Base-by-base conservation (phyloP, 495 filamentous ascomycete genomes). In the Filosporella fistucella region DNA sequence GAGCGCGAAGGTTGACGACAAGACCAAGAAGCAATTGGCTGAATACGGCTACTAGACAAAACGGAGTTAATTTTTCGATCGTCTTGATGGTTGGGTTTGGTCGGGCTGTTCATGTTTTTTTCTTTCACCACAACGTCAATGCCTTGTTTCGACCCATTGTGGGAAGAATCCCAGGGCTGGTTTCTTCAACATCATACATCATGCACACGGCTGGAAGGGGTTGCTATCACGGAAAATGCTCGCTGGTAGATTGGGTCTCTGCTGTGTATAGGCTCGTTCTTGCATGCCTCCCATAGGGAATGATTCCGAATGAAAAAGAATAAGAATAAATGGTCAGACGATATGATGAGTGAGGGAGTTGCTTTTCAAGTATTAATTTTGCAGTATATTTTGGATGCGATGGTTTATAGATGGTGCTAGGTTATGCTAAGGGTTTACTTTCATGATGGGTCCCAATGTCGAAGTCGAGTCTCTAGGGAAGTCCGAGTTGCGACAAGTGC, bases 1-100 rank as follows among this genome's bases (percentile, higher is more conserved):
- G 85, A 84, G 73, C 67, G 89, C 89, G 51, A 89, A 78, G 66
- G 86, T 95, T 71, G 84, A 91, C 76, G 80, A 60, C 61, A 77
- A 78, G 75, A 75, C 69, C 60, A 60, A 64, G 49, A 66, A 74
- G 68, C 67, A 74, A 49, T 72, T 80, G 61, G 64, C 68, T 66
- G 66, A 69, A 42, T 74, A 59, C 62, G 76, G 76, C 62, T 77
- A 79, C 72, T 79, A 78, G 49, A 58, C 45, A 41, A 33, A 17
- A 42, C 50, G 49, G 38, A 47, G 38, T 50, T 53, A 36, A 57
- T 50, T 53, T 41, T 59, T 42, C 44, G 51, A 21, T 50, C 36
- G 43, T 55, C 44, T 52, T 44, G 45, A 29, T 32, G 29, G 23
- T 54, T 40, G 51, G 49, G 43, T 42, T 35, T 54, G 41, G 41